These are phyloP conservation scores for Penicillium occitanis DNA, from an alignment of 2,329 filamentous ascomycete genomes.

Conservation along the genomic window DNA sequence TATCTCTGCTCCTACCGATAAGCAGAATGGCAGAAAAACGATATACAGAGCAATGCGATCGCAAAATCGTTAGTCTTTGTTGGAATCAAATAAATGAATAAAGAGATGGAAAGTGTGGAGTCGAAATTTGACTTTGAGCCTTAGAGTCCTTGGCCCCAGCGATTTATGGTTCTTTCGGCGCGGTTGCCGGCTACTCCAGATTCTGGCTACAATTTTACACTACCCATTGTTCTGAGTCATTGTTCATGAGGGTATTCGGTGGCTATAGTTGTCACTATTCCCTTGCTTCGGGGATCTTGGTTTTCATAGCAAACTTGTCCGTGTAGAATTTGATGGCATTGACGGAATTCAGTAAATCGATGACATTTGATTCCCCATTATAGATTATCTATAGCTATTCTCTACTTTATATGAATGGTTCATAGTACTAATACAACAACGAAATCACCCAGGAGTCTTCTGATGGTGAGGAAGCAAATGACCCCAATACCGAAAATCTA, in stretches of 20 bases:
- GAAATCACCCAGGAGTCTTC: background rate
- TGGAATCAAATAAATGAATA: background rate
- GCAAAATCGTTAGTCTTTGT: background rate
- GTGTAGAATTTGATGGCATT: background rate
- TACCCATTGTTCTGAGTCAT: conserved; percentile 2
- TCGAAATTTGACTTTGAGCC: conserved; percentile 7
- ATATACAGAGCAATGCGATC: background rate
- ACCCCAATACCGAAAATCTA: background rate
- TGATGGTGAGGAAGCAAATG: background rate
- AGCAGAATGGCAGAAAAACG: background rate
- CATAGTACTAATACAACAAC: background rate
- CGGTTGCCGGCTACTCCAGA: background rate
- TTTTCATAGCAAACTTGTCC: background rate
- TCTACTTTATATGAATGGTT: background rate
- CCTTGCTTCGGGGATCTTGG: too few species aligned
- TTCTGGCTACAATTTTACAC: background rate
- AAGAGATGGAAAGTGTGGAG: conserved; percentile 7
- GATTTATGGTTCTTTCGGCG: background rate
- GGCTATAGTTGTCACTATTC: too few species aligned
- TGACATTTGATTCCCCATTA: background rate
- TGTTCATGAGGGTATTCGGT: background rate
- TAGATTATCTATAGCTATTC: background rate
- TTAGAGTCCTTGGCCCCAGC: background rate
- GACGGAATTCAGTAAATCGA: background rate
- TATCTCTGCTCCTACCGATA: background rate